These are phyloP conservation scores for Sugiyamaella japonica DNA, from an alignment of 1,139 yeast species.

Conservation along the genomic window DNA sequence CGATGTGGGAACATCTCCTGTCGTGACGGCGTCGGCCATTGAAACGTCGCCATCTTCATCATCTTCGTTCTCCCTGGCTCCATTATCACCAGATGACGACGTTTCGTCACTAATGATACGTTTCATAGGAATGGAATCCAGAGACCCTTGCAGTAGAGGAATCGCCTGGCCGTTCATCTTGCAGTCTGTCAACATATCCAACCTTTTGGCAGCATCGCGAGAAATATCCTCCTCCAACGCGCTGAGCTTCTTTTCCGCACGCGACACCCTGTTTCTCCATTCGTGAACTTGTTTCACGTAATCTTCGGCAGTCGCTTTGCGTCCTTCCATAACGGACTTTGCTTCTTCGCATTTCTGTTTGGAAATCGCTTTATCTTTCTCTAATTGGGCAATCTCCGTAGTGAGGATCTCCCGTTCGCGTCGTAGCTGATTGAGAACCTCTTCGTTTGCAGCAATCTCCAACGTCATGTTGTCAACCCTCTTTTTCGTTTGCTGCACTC, in stretches of 20 bases:
- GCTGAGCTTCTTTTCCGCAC: conserved; percentile 21
- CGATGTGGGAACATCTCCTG: conserved; percentile 32
- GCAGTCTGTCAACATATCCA: conserved; percentile 66
- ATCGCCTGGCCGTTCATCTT: conserved; percentile 68
- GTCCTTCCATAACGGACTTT: conserved; percentile 25
- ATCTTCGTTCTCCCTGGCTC: conserved; percentile 24
- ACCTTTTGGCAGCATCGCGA: conserved; percentile 57
- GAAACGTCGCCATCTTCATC: conserved; percentile 22
- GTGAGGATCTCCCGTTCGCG: conserved; percentile 20
- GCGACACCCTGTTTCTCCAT: conserved; percentile 17
- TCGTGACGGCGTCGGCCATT: conserved; percentile 38
- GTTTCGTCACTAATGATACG: conserved; percentile 22
- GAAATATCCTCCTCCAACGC: conserved; percentile 55
- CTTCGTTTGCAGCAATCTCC: conserved; percentile 21
- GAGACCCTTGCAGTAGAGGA: conserved; percentile 63
- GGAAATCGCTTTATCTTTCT: conserved; percentile 34
- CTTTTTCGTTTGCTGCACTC: conserved; percentile 29
- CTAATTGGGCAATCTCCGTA: conserved; percentile 26
- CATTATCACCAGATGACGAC: conserved; percentile 21
- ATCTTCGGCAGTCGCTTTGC: conserved; percentile 19
- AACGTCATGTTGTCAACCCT: conserved; percentile 28
- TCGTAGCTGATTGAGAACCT: conserved; percentile 25
- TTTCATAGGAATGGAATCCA: conserved; percentile 51
- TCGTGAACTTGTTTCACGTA: conserved; percentile 16
- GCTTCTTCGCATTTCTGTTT: conserved; percentile 44